These are phyloP conservation scores for Syzygium malaccense DNA, from an alignment of 441 rosid genomes.

Conservation along the genomic window DNA sequence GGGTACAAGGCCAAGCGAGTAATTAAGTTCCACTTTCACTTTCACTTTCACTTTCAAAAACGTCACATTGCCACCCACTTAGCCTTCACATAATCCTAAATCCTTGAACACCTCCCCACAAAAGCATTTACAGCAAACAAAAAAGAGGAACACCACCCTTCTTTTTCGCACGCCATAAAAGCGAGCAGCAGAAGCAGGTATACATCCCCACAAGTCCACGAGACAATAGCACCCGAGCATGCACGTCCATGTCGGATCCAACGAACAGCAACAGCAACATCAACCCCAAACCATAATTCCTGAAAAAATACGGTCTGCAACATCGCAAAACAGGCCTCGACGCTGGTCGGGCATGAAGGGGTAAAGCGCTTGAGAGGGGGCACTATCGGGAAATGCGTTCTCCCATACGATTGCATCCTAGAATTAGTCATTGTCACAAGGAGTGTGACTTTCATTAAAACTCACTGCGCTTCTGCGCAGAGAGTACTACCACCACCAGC, in stretches of 20 bases:
- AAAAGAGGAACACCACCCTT: background rate
- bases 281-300: conserved; percentile 23
- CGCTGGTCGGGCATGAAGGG: background rate
- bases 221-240: background rate
- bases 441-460: conserved; percentile 1
- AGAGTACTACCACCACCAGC: background rate
- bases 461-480: background rate
- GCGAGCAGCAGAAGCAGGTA: background rate
- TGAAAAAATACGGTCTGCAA: conserved; percentile 19
- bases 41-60: background rate
- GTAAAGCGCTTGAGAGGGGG: conserved; percentile 15
- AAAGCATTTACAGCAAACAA: background rate
- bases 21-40: background rate
- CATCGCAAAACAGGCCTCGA: conserved; percentile 13
- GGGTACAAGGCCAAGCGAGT: background rate
- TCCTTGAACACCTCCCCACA: background rate
- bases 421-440: conserved; percentile 21
- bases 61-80: background rate
- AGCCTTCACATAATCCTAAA: background rate
- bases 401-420: background rate
- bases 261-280: conserved; percentile 22
- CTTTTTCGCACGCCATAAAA: conserved; percentile 28
- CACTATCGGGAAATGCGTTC: conserved; percentile 38
- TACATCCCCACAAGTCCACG: background rate
- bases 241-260: conserved; percentile 18